Percentiles rank a stretch among this genome's conserved stretches.
phyloP scores from a whole-genome alignment of 495 filamentous ascomycete genomes.

The Penicillium parvum region DNA sequence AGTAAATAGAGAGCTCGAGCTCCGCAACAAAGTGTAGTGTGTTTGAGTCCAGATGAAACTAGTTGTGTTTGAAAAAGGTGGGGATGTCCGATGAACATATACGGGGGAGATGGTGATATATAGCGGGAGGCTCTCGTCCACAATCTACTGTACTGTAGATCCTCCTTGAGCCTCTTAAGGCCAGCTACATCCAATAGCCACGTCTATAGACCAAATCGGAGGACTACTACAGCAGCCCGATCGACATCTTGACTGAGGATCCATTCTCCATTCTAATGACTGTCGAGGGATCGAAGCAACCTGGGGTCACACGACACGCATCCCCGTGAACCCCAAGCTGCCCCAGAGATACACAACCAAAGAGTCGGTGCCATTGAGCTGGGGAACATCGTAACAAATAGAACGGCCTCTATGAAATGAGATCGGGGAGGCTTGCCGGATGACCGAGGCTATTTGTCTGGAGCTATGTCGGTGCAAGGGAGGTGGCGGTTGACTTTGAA shows the following conservation, averaged over 20 bases:
- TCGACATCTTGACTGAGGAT: constrained; percentile 5
- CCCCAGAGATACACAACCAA: neutral
- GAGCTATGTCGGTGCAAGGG: neutral
- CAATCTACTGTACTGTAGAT: neutral
- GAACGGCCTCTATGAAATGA: neutral
- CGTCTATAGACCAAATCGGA: neutral
- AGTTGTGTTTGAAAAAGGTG: too few species aligned
- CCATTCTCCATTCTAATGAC: constrained; percentile 8
- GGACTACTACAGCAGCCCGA: neutral
- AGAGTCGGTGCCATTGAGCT: neutral
- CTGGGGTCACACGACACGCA: constrained; percentile 10
- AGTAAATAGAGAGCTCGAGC: neutral
- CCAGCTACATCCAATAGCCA: neutral
- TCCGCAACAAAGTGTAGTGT: too few species aligned
- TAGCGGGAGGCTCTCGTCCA: neutral
- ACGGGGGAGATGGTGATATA: too few species aligned
- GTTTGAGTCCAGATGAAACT: too few species aligned
- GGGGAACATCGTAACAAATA: neutral
- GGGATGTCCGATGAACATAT: too few species aligned
- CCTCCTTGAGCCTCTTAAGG: neutral
- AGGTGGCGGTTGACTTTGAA: neutral
- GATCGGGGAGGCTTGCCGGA: constrained; percentile 10
- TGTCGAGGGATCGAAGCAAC: constrained; percentile 1
- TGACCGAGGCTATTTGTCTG: constrained; percentile 10
- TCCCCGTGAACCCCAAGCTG: neutral